Evolutionary conservation across 352 stramenopile species (phyloP).

Genomic region (Phytophthora crassamura): DNA sequence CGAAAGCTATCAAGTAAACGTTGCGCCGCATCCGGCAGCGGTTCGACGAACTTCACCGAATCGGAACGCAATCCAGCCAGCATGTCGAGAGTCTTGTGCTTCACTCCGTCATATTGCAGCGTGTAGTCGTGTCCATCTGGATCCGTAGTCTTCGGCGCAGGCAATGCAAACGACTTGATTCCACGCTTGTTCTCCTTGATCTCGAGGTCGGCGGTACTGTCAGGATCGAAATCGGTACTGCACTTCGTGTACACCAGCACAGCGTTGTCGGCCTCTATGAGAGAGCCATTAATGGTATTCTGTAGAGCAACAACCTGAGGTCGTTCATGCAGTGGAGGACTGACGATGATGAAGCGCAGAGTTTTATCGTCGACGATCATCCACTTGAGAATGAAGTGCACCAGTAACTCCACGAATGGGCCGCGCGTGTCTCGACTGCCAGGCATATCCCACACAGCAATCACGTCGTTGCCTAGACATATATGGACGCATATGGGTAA

Average conservation of each 20-base stretch:
- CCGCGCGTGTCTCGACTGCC: conserved; percentile 31
- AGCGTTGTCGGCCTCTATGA: conserved; percentile 28
- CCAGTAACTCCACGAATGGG: conserved; percentile 25
- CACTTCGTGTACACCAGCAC: conserved; percentile 39
- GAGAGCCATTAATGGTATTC: conserved; percentile 25
- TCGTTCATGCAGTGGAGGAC: conserved; percentile 20
- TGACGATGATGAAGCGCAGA: conserved; percentile 31
- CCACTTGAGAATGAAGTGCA: conserved; percentile 29
- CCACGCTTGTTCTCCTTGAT: conserved; percentile 13
- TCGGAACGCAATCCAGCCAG: neutral
- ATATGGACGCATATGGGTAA: conserved; percentile 19
- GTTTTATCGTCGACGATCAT: conserved; percentile 21
- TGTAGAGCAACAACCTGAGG: conserved; percentile 12
- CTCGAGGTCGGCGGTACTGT: conserved; percentile 23
- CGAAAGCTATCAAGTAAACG: conserved; percentile 14
- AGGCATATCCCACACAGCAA: conserved; percentile 39
- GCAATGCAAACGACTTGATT: conserved; percentile 27
- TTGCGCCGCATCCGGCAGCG: conserved; percentile 8
- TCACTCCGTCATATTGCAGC: neutral
- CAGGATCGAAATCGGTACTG: conserved; percentile 25
- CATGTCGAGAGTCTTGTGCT: conserved; percentile 1
- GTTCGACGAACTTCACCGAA: conserved; percentile 8
- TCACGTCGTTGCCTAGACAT: neutral
- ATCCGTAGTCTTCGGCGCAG: conserved; percentile 4
- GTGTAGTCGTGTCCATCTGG: conserved; percentile 19